Evolutionary conservation across 192 early-diverging fungal genomes (phyloP), one percentile per base, ranked within the genome.

Genomic region (Gamsiella multidivaricata): DNA sequence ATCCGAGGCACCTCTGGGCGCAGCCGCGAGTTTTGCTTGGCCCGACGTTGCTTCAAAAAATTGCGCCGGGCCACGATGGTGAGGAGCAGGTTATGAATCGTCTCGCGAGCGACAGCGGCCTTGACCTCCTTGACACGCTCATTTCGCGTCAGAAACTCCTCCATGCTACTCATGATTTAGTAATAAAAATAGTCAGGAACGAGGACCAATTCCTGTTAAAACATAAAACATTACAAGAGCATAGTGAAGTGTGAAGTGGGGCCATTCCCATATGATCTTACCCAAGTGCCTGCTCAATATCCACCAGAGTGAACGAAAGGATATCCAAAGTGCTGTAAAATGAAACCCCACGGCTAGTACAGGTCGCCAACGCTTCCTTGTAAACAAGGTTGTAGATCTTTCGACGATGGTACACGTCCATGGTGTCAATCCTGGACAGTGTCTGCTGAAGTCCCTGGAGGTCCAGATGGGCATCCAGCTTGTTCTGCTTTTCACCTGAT

Each of bases 1-100:
- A 76, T 76, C 29, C 73, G 64, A 22, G 73, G 73, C 2, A 76
- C 73, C n/a, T 76, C 73, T 25, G 73, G 73, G 26, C 73, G 73
- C 5, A 62, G 52, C 41, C 73, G 54, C n/a, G 73, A 33, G 46
- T 63, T 71, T 39, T 68, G 64, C 23, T 74, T 74, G 25, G 51
- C 54, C 17, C 73, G 58, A 11, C 69, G 65, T 12, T 68, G 57
- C 33, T 76, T 76, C 53, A 68, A 50, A 68, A 76, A 76, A 52
- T 43, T 76, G 14, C 73, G 58, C 18, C 73, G 43, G 4, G 73
- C 73, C 18, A 76, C 42, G 43, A 76, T 76, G 20, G 73, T 62
- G 50, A 76, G 33, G 3, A 76, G 29, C n/a, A 76, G 28, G 32
- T 76, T 76, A 37, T 76, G 65, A 23, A 76, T 76, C 15, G 73